Conservation (phyloP, 179 eudicot species). For the Pouteria campechiana region DNA sequence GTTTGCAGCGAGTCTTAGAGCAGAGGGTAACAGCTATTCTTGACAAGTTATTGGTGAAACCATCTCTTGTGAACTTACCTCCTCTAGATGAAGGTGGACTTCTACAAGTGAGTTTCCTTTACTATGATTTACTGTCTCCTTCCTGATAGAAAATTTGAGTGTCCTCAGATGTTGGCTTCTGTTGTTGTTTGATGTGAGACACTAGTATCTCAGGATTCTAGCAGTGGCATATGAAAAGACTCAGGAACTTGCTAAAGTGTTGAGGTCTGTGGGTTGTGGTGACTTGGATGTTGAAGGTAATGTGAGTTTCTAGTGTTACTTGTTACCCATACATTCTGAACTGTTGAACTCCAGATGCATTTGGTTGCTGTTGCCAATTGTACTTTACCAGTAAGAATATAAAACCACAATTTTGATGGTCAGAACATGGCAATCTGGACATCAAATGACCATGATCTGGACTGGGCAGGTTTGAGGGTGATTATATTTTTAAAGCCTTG, state of each 20-base stretch:
- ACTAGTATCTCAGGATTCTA: slow-evolving; percentile 95
- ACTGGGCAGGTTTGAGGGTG: no score
- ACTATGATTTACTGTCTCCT: no score
- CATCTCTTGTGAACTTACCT: slow-evolving; percentile 83
- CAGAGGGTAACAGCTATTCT: slow-evolving; percentile 89
- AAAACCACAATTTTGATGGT: no score
- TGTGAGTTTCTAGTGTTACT: no score
- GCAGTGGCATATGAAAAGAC: slow-evolving; percentile 99
- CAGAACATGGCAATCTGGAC: no score
- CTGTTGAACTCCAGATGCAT: no score
- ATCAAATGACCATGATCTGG: no score
- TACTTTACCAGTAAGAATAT: no score
- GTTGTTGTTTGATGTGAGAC: slow-evolving; percentile 8
- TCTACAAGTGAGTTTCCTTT: slow-evolving; percentile 51
- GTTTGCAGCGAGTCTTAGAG: slow-evolving; percentile 84
- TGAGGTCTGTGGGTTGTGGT: slow-evolving; percentile 91
- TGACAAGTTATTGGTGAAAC: slow-evolving; percentile 79
- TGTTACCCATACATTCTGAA: no score
- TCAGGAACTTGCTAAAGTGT: slow-evolving; percentile 88
- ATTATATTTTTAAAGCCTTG: no score
- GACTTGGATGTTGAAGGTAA: slow-evolving; percentile 99
- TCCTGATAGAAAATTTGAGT: not conserved
- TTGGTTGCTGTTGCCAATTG: no score
- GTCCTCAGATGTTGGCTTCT: not conserved
- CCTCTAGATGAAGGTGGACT: slow-evolving; percentile 89